Evolutionary conservation across 352 stramenopile species (phyloP), one percentile per base, ranked within the genome.

Genomic region (Phytophthora meadii): DNA sequence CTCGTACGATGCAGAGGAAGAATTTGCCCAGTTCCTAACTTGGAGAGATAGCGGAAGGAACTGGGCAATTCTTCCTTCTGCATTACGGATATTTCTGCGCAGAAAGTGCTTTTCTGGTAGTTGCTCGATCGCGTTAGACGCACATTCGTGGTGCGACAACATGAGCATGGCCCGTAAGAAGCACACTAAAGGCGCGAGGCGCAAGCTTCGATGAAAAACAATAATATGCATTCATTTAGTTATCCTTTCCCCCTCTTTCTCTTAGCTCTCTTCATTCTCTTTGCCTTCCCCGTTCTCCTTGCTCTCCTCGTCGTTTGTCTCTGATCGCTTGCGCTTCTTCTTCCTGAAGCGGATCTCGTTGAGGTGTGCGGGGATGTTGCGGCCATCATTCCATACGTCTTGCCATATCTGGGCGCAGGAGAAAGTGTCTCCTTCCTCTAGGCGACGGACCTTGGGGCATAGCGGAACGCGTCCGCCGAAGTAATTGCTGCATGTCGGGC

Each of bases 331-430:
- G 19, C 19, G 19, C 19, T 19, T 19, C 19, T 19, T 19, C 19
- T 19, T 19, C 19, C 19, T 19, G 19, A 19, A 19, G 19, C 19
- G 19, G 19, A 19, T 19, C 19, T 19, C 19, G 19, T 19, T 19
- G 19, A 19, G 19, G 19, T 19, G 19, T 19, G 42, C 19, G 0
- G 54, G 30, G 27, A 61, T 45, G 14, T 7, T 39, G 7, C 53
- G 52, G 22, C 34, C 62, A 42, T 61, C 27, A n/a, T 49, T 44
- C 62, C 62, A 61, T 9, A 9, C 45, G 2, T 63, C 15, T 51
- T 19, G 19, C 19, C 19, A 19, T 19, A 19, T 19, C 19, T 19
- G 19, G 19, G 19, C 19, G 19, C 19, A 67, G 0, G 49, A 59
- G 27, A 34, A 36, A 15, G 44, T 62, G 50, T 67, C 58, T 3